Evolutionary conservation across 805 yeast genomes (phyloP).

Genomic region (Sporopachydermia quercuum): DNA sequence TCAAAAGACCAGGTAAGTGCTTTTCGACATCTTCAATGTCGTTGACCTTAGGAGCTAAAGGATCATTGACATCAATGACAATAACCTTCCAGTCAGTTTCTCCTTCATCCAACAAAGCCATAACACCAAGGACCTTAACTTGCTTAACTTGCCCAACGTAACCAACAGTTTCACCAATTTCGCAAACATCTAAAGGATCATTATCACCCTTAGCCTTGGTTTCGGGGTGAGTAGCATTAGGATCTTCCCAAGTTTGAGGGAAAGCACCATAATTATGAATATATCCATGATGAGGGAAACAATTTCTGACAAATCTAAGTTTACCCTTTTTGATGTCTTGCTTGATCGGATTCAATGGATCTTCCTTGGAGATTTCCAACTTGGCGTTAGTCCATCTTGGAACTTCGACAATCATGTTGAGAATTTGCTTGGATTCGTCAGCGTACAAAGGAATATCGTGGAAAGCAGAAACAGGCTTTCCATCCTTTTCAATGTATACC

Average conservation of each 20-base stretch:
- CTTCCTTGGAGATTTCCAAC: conserved; percentile 52
- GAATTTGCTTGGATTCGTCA: conserved; percentile 77
- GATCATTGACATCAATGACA: conserved; percentile 53
- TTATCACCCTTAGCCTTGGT: conserved; percentile 65
- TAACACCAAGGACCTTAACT: conserved; percentile 85
- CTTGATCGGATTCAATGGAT: conserved; percentile 56
- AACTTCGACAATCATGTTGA: conserved; percentile 29
- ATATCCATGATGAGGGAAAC: conserved; percentile 75
- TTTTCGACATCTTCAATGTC: conserved; percentile 54
- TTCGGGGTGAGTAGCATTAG: conserved; percentile 34
- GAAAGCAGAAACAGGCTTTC: conserved; percentile 90
- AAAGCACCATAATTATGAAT: conserved; percentile 81
- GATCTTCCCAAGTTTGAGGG: conserved; percentile 91
- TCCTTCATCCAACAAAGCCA: conserved; percentile 94
- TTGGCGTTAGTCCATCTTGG: conserved; percentile 59
- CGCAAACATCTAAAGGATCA: conserved; percentile 92
- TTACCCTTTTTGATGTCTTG: conserved; percentile 71
- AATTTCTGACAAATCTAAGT: conserved; percentile 60
- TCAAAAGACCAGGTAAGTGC: conserved; percentile 55
- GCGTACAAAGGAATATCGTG: conserved; percentile 90
- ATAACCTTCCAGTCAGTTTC: conserved; percentile 93
- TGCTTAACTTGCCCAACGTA: conserved; percentile 60
- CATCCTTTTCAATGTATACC: conserved; percentile 83
- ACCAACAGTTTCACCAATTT: conserved; percentile 53
- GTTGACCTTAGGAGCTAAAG: conserved; percentile 42